Conservation (phyloP, 1,284 basidiomycete species). For the Fistulinella staudtii region DNA sequence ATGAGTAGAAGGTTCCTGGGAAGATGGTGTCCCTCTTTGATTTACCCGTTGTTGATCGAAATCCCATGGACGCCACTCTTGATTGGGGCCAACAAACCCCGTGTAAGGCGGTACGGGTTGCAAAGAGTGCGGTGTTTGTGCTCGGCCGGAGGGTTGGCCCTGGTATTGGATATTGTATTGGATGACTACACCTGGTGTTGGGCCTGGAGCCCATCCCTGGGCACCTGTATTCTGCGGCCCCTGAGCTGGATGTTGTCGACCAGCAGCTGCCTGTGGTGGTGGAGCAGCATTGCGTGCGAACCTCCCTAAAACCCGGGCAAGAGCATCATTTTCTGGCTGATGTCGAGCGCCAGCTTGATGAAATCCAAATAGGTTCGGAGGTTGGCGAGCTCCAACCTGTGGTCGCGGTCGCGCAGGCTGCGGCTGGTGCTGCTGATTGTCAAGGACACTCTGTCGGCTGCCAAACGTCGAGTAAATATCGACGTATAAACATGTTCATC, state of each 20-base stretch:
- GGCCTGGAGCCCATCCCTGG: constrained; percentile 33
- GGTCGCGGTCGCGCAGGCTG: constrained; percentile 36
- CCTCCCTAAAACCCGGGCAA: constrained; percentile 45
- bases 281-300: constrained; percentile 42
- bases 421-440: constrained; percentile 38
- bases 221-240: constrained; percentile 22
- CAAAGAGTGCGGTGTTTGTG: constrained; percentile 28
- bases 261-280: constrained; percentile 20
- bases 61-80: constrained; percentile 61
- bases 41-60: constrained; percentile 33
- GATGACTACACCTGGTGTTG: constrained; percentile 42
- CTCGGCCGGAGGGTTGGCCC: constrained; percentile 26
- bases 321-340: constrained; percentile 35
- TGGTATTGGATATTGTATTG: constrained; percentile 60
- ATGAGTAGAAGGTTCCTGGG: constrained; percentile 7
- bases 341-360: constrained; percentile 27
- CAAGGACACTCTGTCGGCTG: constrained; percentile 85
- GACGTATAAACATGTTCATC: constrained; percentile 4
- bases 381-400: constrained; percentile 29
- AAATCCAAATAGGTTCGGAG: constrained; percentile 29
- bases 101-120: constrained; percentile 43
- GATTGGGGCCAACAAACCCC: constrained; percentile 61
- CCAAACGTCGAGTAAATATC: constrained; percentile 13
- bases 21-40: constrained; percentile 6
- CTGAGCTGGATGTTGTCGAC: constrained; percentile 17